Base-by-base conservation (phyloP, 176 grass and related monocot species). In the Microstegium vimineum region DNA sequence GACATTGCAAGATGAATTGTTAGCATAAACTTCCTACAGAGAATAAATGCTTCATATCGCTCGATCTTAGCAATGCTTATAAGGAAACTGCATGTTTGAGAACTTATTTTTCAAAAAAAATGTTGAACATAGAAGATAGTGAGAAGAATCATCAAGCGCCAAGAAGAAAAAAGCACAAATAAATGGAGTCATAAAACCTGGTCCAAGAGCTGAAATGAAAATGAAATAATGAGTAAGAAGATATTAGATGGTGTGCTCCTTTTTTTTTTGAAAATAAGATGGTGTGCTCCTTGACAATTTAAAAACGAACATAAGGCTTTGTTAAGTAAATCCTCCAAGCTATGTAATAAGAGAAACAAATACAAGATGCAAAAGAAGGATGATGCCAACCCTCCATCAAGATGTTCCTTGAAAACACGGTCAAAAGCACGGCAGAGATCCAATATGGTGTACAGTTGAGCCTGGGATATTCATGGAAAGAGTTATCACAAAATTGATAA, bases 371-470 rank as follows among this genome's bases (percentile, higher is more conserved):
- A 13, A 84, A 65, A 68, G 8, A 31, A 66, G 20, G 37, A 73
- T 71, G 57, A 41, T 54, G 33, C 83, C 64, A 8, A 91, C 92
- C 92, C 92, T 86, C 92, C 92, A 43, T 94, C 92, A 41, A 94
- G 86, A 86, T 94, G 92, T 71, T 94, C 92, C 80, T 94, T 91
- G 87, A 94, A 94, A 78, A 94, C 81, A 41, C 83, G 73, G 78
- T 94, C 85, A 77, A 94, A 90, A 25, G 89, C 89, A 51, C 88
- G 92, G 33, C 92, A 94, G 38, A 91, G 79, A 75, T 89, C 88
- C 79, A 94, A 71, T 69, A 94, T 91, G 47, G 92, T 94, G 81
- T 94, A 94, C 66, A 91, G 69, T 62, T 94, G 85, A 9, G 88
- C 92, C 92, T 94, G 68, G 73, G 75, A 66, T 10, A 23, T 80